Evolutionary conservation across 2,329 filamentous ascomycete genomes (phyloP).

Genomic region (Davidsoniella neocaledoniae): DNA sequence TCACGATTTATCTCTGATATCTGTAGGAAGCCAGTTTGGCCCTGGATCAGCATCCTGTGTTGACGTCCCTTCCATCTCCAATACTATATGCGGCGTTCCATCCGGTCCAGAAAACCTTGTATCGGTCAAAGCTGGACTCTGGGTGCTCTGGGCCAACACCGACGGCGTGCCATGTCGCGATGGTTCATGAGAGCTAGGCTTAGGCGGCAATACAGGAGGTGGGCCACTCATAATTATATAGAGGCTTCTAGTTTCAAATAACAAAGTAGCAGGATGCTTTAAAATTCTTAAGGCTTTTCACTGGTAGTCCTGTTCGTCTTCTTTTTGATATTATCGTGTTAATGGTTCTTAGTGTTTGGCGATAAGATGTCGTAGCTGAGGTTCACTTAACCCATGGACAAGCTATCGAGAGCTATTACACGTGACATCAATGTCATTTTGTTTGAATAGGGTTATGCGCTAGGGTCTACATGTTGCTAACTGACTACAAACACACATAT

Average conservation of each 20-base stretch:
- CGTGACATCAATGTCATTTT: conserved; percentile 7
- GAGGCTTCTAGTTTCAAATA: not conserved
- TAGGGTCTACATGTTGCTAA: not conserved
- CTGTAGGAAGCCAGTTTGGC: conserved; percentile 61
- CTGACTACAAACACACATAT: no score
- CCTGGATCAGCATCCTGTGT: conserved; percentile 31
- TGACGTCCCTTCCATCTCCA: conserved; percentile 6
- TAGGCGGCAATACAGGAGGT: conserved; percentile 55
- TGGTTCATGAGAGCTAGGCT: conserved; percentile 51
- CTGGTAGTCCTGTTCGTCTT: not conserved
- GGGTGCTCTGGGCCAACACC: conserved; percentile 19
- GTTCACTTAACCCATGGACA: no score
- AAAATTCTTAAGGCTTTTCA: not conserved
- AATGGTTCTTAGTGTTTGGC: not conserved
- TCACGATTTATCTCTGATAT: conserved; percentile 69
- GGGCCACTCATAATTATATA: conserved; percentile 14
- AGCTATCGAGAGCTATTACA: conserved; percentile 1
- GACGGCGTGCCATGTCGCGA: conserved; percentile 51
- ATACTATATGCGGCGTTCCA: not conserved
- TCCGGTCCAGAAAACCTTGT: no score
- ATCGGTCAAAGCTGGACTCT: conserved; percentile 14
- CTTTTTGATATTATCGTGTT: not conserved
- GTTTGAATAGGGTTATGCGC: not conserved
- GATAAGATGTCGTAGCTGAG: not conserved
- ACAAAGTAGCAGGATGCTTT: not conserved